Evolutionary conservation across 257 asterid species (phyloP).

Genomic region (Lavandula angustifolia): DNA sequence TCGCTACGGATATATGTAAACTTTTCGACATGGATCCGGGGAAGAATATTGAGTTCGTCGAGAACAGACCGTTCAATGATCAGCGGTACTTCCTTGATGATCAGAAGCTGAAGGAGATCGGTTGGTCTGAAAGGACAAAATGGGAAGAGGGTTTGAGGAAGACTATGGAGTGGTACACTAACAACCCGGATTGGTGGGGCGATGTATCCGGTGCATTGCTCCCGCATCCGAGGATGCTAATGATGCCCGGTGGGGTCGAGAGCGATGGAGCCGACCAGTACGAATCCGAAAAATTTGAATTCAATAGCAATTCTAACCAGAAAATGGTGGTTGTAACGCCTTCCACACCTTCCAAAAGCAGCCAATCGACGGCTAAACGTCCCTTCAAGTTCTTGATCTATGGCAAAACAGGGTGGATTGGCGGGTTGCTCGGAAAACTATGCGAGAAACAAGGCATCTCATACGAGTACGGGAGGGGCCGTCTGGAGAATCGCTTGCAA

Average conservation of each 20-base stretch:
- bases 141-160: constrained; percentile 95
- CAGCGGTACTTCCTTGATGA: constrained; percentile 97
- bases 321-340: constrained; percentile 43
- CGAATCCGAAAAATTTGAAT: constrained; percentile 56
- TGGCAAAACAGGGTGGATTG: constrained; percentile 95
- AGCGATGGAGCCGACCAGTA: constrained; percentile 73
- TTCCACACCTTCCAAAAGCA: constrained; percentile 42
- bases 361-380: constrained; percentile 46
- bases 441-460: constrained; percentile 89
- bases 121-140: constrained; percentile 81
- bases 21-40: constrained; percentile 80
- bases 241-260: constrained; percentile 91
- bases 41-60: constrained; percentile 73
- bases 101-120: constrained; percentile 77
- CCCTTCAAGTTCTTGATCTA: constrained; percentile 82
- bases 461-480: constrained; percentile 85
- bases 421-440: constrained; percentile 88
- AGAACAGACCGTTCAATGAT: constrained; percentile 93
- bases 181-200: constrained; percentile 97
- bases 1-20: constrained; percentile 82
- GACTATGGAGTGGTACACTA: constrained; percentile 85
- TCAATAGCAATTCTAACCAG: constrained; percentile 46
- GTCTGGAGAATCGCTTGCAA: constrained; percentile 70
- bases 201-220: constrained; percentile 95
- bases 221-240: constrained; percentile 97